These are phyloP conservation scores for Multifurca ochricompacta DNA, from an alignment of 768 basidiomycete genomes.

Conservation along the genomic window DNA sequence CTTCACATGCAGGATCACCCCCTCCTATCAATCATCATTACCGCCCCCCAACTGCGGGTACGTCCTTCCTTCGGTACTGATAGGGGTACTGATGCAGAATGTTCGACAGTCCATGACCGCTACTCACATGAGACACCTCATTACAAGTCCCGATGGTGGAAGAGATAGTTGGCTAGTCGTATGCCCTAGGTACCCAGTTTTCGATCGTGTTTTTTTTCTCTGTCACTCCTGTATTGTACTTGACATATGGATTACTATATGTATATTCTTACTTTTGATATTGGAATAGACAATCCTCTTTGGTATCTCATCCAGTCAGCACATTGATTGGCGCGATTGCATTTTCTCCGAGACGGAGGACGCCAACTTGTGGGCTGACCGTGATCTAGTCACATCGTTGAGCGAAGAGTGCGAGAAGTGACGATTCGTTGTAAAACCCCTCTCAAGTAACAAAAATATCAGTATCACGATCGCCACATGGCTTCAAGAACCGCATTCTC, in stretches of 20 bases:
- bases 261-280: slow-evolving; percentile 3
- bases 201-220: not conserved
- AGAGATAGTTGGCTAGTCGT: not conserved
- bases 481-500: not conserved
- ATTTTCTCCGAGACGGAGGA: not conserved
- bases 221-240: slow-evolving; percentile 11
- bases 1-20: slow-evolving; percentile 3
- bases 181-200: not conserved
- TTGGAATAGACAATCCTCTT: slow-evolving; percentile 9
- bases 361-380: not conserved
- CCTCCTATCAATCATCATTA: slow-evolving; percentile 11
- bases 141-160: slow-evolving; percentile 14
- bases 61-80: not conserved
- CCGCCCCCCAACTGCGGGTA: not conserved
- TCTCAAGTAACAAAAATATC: not conserved
- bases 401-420: not conserved
- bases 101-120: slow-evolving; percentile 4
- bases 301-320: not conserved
- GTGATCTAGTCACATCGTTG: not conserved
- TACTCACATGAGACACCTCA: slow-evolving; percentile 10
- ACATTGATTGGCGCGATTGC: slow-evolving; percentile 9
- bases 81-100: not conserved
- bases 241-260: slow-evolving; percentile 10
- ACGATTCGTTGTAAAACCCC: not conserved
- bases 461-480: not conserved